These are phyloP conservation scores for Henckelia pumila DNA, from an alignment of 257 asterid genomes.

Conservation along the genomic window DNA sequence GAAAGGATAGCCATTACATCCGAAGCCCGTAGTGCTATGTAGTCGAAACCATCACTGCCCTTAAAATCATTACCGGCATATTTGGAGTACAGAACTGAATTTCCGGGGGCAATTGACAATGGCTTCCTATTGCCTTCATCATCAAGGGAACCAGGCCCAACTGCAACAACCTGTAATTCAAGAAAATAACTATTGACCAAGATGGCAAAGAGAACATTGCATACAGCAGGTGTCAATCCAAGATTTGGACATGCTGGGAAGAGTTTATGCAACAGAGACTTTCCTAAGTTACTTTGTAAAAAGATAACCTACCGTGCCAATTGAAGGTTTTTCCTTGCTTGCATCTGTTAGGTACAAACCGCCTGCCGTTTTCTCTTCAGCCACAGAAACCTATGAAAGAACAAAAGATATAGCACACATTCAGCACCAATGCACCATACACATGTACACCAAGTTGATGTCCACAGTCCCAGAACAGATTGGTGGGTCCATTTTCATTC, in stretches of 20 bases:
- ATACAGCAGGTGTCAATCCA: neutral
- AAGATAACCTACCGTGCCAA: slow-evolving; percentile 64
- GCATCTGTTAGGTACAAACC: slow-evolving; percentile 81
- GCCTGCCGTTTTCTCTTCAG: slow-evolving; percentile 82
- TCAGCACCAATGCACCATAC: too few relatives aligned
- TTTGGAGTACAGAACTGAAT: slow-evolving; percentile 76
- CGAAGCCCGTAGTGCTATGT: slow-evolving; percentile 15
- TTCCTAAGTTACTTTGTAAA: too few relatives aligned
- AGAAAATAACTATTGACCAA: neutral
- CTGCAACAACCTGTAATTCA: slow-evolving; percentile 63
- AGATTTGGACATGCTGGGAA: too few relatives aligned
- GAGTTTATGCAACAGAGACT: too few relatives aligned
- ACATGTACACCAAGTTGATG: too few relatives aligned
- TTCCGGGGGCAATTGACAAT: slow-evolving; percentile 60
- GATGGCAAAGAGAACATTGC: neutral
- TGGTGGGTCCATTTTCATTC: too few relatives aligned
- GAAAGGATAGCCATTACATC: slow-evolving; percentile 12
- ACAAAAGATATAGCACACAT: too few relatives aligned
- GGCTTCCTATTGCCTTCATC: slow-evolving; percentile 82
- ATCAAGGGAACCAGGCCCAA: slow-evolving; percentile 81
- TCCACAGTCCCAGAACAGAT: too few relatives aligned
- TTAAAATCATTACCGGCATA: slow-evolving; percentile 85
- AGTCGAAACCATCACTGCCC: slow-evolving; percentile 68
- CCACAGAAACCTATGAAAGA: slow-evolving; percentile 65
- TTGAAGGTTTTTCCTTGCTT: slow-evolving; percentile 86